Conservation (phyloP, 345 rosid species). For the Acer negundo region DNA sequence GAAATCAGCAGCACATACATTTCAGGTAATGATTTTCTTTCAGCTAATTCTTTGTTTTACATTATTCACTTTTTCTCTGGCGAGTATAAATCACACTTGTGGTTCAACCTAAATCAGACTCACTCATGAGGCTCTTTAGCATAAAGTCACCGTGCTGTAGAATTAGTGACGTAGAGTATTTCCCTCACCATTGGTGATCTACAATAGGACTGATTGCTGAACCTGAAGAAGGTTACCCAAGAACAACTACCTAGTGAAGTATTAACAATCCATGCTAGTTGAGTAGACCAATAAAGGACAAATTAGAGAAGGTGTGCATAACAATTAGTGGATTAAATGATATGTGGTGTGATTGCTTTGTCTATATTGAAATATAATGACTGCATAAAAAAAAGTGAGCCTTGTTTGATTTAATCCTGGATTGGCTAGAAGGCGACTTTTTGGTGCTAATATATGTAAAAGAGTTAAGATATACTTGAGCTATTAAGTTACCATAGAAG, state of each 20-base stretch:
- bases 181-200: not conserved
- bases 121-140: not conserved
- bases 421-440: not conserved
- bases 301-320: not conserved
- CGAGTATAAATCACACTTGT: not conserved
- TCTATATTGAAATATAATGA: not conserved
- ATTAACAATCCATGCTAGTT: not conserved
- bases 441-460: not conserved
- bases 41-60: not conserved
- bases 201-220: not conserved
- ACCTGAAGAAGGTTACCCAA: not conserved
- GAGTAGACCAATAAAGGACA: not conserved
- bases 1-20: constrained; percentile 68
- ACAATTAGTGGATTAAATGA: not conserved
- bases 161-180: not conserved
- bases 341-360: not conserved
- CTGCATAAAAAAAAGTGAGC: not conserved
- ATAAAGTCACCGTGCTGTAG: not conserved
- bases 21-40: constrained; percentile 49
- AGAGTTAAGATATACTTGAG: not conserved
- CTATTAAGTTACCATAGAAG: not conserved
- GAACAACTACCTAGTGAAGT: not conserved
- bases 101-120: not conserved
- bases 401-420: not conserved
- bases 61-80: not conserved